Base-by-base conservation (phyloP, 768 basidiomycete genomes). In the Tulasnella sp. region DNA sequence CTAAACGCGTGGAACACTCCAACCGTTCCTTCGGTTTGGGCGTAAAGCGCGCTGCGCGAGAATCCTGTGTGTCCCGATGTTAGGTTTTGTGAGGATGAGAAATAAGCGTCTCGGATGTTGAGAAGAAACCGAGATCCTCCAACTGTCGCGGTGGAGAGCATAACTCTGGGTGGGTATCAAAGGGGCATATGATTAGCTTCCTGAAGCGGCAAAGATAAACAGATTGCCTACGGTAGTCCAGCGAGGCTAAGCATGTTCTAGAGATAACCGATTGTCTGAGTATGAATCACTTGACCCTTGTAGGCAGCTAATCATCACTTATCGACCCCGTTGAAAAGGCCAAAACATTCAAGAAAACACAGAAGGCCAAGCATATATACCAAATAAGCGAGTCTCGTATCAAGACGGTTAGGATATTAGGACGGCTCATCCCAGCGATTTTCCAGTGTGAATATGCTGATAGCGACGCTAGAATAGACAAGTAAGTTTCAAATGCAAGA, bases 121-220 rank as follows among this genome's bases (percentile, higher is more conserved):
- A 77, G 76, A 12, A 77, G 58, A n/a, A 77, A 50, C 28, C 76
- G 24, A 28, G 76, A 54, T 16, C 76, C 76, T 40, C 76, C 76
- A n/a, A 77, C 22, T 3, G 48, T 77, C 24, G 44, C 76, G 3
- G 48, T 50, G 48, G 18, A 50, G 4, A 20, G 48, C 22, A 50
- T 22, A 50, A 22, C 18, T 20, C 48, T 50, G 22, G 18, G 18
- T 50, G 18, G 7, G 16, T 22, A 7, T 50, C 22, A 16, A 42
- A 46, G 16, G 22, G 18, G 7, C 3, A 22, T 50, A 6, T 50
- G 16, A 16, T 50, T 1, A 20, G 48, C 48, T 18, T 50, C 1
- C 48, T 20, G 48, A 50, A 1, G 18, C 22, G 48, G 3, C 14
- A 50, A 20, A 6, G 16, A 22, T n/a, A n/a, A 54, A 8, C n/a